Evolutionary conservation across 164 flowering plant genomes (phyloP).

Genomic region (Chimonanthus praecox): DNA sequence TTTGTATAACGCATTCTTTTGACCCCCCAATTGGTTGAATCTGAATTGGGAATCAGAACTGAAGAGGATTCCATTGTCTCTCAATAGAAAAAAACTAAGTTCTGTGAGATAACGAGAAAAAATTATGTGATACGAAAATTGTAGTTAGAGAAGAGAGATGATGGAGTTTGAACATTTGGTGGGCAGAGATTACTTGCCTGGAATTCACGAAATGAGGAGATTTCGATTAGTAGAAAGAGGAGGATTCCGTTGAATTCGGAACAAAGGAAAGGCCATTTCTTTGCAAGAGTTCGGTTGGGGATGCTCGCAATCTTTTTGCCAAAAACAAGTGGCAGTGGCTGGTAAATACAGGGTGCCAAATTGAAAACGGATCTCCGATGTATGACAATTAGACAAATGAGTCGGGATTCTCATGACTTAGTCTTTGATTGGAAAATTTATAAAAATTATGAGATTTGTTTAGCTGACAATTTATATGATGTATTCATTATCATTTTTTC

Average conservation of each 20-base stretch:
- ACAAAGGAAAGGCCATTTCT: not conserved
- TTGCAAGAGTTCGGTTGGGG: not conserved
- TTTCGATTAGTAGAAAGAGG: not conserved
- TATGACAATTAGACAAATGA: too few relatives aligned
- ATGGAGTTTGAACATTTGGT: not conserved
- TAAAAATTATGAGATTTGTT: too few relatives aligned
- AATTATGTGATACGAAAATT: not conserved
- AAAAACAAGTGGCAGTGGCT: too few relatives aligned
- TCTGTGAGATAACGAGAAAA: not conserved
- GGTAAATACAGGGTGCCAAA: too few relatives aligned
- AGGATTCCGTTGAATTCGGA: not conserved
- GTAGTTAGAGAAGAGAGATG: not conserved
- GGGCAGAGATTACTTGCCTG: not conserved
- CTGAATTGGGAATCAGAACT: not conserved
- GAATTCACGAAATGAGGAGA: not conserved
- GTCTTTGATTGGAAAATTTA: too few relatives aligned
- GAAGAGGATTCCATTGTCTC: not conserved
- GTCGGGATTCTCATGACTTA: too few relatives aligned
- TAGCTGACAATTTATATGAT: too few relatives aligned
- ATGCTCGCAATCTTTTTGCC: not conserved
- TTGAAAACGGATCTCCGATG: too few relatives aligned
- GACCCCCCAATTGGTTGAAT: not conserved
- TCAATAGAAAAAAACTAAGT: not conserved
- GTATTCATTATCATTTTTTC: too few relatives aligned
- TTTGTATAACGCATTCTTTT: not conserved